phyloP scores from a whole-genome alignment of 2,329 filamentous ascomycete genomes.

The Annulohypoxylon truncatum region DNA sequence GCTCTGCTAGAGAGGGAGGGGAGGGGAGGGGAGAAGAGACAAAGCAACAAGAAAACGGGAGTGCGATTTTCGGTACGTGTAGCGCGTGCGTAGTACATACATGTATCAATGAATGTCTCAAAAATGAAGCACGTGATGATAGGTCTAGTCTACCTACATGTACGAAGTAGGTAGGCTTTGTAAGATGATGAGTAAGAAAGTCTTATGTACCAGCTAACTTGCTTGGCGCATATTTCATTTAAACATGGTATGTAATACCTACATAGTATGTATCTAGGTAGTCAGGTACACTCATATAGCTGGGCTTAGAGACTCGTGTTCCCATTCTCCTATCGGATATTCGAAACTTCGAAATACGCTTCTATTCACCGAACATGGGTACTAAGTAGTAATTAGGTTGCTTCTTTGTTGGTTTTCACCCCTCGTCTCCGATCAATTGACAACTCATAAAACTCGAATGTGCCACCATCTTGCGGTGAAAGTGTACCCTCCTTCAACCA shows the following conservation, averaged over 20 bases:
- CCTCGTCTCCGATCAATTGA: conserved; percentile 13
- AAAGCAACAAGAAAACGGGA: background rate
- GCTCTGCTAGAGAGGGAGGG: conserved; percentile 3
- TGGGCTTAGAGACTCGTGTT: conserved; percentile 1
- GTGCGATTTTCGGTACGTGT: background rate
- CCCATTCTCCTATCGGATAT: background rate
- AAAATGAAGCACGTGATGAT: background rate
- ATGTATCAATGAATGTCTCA: background rate
- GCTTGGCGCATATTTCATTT: no score
- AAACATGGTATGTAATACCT: no score
- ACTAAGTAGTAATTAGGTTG: background rate
- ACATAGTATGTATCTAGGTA: background rate
- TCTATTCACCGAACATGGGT: conserved; percentile 22
- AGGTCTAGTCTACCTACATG: background rate
- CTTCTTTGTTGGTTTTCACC: conserved; percentile 5
- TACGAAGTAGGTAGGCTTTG: background rate
- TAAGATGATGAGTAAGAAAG: conserved; percentile 1
- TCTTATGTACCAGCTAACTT: background rate
- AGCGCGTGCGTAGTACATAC: background rate
- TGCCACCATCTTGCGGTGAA: conserved; percentile 16
- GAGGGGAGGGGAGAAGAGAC: background rate
- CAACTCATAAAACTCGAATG: conserved; percentile 20
- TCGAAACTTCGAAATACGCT: background rate
- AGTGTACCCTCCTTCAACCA: background rate
- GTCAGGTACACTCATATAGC: background rate